phyloP scores from a whole-genome alignment of 176 grass and related monocot genomes.

The Ensete glaucum region DNA sequence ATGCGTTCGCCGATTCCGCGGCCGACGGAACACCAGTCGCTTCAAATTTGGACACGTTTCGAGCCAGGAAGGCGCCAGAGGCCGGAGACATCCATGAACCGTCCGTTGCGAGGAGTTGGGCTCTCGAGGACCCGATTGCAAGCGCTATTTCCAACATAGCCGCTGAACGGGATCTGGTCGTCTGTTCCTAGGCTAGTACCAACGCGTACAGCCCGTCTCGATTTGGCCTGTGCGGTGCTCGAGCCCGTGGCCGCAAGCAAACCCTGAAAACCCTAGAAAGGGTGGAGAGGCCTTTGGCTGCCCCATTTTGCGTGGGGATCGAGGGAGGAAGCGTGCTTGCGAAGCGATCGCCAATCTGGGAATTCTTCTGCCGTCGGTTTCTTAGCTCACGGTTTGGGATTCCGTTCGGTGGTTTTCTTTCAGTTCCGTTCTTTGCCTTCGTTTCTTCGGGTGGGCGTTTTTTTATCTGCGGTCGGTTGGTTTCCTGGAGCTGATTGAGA shows the following conservation, averaged over 20 bases:
- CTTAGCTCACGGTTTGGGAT: not conserved
- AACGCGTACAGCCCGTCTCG: not conserved
- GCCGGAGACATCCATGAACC: not conserved
- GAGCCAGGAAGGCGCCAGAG: not conserved
- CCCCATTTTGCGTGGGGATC: not conserved
- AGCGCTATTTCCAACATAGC: not conserved
- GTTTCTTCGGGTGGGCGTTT: not conserved
- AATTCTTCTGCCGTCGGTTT: not conserved
- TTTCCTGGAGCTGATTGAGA: slow-evolving; percentile 9
- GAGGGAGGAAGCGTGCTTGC: not conserved
- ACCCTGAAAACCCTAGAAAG: slow-evolving; percentile 2
- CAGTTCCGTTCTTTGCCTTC: not conserved
- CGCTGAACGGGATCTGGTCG: not conserved
- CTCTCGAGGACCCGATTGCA: not conserved
- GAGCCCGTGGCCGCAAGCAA: not conserved
- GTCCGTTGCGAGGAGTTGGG: not conserved
- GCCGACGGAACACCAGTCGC: too few species aligned
- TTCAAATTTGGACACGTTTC: not conserved
- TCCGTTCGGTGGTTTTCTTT: not conserved
- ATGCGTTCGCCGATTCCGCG: too few species aligned
- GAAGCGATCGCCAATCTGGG: not conserved
- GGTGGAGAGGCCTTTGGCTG: not conserved
- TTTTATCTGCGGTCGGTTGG: too few species aligned
- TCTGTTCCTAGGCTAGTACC: not conserved
- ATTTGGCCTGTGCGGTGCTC: not conserved